These are phyloP conservation scores for Exidia glandulosa DNA, from an alignment of 768 basidiomycete genomes.

Conservation along the genomic window DNA sequence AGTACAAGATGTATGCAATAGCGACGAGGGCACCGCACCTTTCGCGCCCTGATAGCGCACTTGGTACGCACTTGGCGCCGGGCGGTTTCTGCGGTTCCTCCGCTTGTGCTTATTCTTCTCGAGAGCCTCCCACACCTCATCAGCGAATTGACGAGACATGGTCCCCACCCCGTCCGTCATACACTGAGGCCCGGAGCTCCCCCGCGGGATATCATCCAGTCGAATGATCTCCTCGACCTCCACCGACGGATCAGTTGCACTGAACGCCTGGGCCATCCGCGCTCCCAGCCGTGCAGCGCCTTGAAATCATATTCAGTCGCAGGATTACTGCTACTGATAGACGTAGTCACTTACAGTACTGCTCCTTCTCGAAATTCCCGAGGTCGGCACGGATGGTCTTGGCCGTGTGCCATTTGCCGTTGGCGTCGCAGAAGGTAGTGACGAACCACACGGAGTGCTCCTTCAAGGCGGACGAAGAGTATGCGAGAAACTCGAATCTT, in stretches of 20 bases:
- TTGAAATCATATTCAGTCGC: constrained; percentile 30
- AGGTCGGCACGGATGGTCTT: constrained; percentile 40
- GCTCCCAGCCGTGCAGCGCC: constrained; percentile 66
- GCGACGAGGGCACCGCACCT: no score
- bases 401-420: constrained; percentile 27
- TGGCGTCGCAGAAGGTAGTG: constrained; percentile 31
- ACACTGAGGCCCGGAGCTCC: constrained; percentile 22
- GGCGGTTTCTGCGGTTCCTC: constrained; percentile 20
- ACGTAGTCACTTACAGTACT: neutral
- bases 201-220: constrained; percentile 26
- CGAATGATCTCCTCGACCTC: constrained; percentile 30
- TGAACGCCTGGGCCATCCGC: constrained; percentile 63
- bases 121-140: constrained; percentile 33
- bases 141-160: constrained; percentile 43
- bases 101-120: constrained; percentile 21
- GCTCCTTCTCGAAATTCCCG: constrained; percentile 37
- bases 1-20: no score
- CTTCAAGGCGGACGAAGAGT: constrained; percentile 66
- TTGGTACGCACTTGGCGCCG: constrained; percentile 42
- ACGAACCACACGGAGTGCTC: constrained; percentile 61
- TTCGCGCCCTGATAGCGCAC: constrained; percentile 55
- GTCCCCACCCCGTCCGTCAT: constrained; percentile 70
- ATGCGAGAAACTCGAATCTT: constrained; percentile 52
- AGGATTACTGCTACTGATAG: constrained; percentile 37
- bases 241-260: constrained; percentile 54